Conservation (phyloP, 2,329 filamentous ascomycete species). For the Penicillium freii region DNA sequence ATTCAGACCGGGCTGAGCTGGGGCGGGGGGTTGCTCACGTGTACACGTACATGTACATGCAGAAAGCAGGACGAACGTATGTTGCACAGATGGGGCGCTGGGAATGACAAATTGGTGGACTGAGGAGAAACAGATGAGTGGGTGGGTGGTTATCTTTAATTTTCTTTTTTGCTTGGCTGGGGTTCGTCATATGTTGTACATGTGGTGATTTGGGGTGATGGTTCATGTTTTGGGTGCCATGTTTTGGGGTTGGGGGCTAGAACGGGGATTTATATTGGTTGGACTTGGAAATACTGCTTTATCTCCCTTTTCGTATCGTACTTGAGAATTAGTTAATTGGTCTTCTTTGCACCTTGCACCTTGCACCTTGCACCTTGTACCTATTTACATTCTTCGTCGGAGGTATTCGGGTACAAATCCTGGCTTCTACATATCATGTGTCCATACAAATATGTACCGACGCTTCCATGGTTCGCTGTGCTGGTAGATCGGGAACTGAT, state of each 20-base stretch:
- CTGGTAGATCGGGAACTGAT: slow-evolving; percentile 3
- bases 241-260: not conserved
- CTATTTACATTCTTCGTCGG: not conserved
- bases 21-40: slow-evolving; percentile 1
- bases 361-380: not conserved
- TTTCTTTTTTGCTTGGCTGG: not conserved
- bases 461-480: not conserved
- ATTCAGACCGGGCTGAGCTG: not conserved
- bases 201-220: not conserved
- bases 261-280: not conserved
- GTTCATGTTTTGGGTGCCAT: not conserved
- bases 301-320: too few species aligned
- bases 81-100: not conserved
- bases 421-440: not conserved
- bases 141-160: too few species aligned
- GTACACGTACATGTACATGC: not conserved
- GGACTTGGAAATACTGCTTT: too few species aligned
- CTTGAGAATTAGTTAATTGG: not conserved
- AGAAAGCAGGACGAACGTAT: not conserved
- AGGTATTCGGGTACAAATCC: not conserved
- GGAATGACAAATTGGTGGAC: not conserved
- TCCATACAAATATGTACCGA: not conserved
- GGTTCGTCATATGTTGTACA: not conserved
- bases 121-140: not conserved
- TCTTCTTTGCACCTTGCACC: too few species aligned